These are phyloP conservation scores for Hsuehochloa calcarea DNA, from an alignment of 176 grass and related monocot species.

Conservation along the genomic window DNA sequence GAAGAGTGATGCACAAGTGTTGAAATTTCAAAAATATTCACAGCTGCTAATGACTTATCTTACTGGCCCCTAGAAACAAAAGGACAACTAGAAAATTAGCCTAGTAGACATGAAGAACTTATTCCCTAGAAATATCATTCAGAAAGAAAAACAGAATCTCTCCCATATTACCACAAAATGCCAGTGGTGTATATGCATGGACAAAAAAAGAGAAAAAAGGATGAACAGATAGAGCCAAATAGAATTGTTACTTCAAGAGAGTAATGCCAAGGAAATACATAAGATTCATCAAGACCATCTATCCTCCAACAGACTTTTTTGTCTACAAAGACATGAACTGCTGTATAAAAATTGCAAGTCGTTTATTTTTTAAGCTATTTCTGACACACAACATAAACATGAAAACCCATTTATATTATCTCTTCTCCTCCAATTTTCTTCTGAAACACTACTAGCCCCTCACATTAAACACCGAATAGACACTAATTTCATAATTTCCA, in stretches of 20 bases:
- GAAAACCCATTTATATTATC: neutral
- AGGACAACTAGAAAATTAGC: neutral
- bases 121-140: slow-evolving; percentile 1
- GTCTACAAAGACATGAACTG: neutral
- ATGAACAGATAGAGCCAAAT: neutral
- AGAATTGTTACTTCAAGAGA: neutral
- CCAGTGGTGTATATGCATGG: neutral
- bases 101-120: slow-evolving; percentile 26
- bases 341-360: neutral
- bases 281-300: slow-evolving; percentile 19
- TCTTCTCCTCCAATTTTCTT: neutral
- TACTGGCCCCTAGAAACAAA: neutral
- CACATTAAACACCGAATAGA: neutral
- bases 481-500: neutral
- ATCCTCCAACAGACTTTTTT: slow-evolving; percentile 1
- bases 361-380: slow-evolving; percentile 12
- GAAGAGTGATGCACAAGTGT: neutral
- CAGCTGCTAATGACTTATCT: neutral
- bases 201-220: neutral
- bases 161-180: neutral
- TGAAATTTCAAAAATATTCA: neutral
- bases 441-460: neutral
- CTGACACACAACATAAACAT: neutral
- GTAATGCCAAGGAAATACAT: neutral
- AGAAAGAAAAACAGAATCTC: neutral